Conservation (phyloP, 2,329 filamentous ascomycete genomes). For the Cytospora piceicola region DNA sequence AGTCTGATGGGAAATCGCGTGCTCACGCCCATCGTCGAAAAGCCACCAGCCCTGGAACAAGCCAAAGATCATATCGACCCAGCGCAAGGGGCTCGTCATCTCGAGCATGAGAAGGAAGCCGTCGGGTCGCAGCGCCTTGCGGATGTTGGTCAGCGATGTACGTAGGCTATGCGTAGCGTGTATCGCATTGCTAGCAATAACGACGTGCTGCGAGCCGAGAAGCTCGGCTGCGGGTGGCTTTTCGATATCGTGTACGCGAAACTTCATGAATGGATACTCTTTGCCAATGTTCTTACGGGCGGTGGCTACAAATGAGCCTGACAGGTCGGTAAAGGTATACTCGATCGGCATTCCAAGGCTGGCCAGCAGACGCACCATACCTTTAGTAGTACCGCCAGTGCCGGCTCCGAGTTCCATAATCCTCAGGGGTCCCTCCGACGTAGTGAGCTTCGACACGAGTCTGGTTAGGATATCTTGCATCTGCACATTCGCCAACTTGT, state of each 20-base stretch:
- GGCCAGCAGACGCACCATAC: conserved; percentile 35
- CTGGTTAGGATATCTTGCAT: background rate
- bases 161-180: conserved; percentile 40
- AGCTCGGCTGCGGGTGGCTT: conserved; percentile 31
- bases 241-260: conserved; percentile 39
- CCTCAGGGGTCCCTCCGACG: conserved; percentile 33
- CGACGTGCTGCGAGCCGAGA: conserved; percentile 37
- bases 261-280: conserved; percentile 38
- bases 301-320: conserved; percentile 38
- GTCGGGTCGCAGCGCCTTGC: conserved; percentile 37
- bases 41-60: conserved; percentile 46
- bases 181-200: conserved; percentile 41
- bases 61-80: conserved; percentile 43
- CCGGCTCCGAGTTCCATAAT: conserved; percentile 42
- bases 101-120: conserved; percentile 43
- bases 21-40: conserved; percentile 38
- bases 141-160: conserved; percentile 34
- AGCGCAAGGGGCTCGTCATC: conserved; percentile 38
- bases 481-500: background rate
- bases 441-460: too few relatives aligned
- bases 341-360: conserved; percentile 36
- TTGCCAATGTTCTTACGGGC: conserved; percentile 36
- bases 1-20: conserved; percentile 33
- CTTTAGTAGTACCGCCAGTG: conserved; percentile 40
- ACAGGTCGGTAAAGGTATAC: conserved; percentile 48